Base-by-base conservation (phyloP, 1,284 basidiomycete species). In the Sporisorium exsertum region DNA sequence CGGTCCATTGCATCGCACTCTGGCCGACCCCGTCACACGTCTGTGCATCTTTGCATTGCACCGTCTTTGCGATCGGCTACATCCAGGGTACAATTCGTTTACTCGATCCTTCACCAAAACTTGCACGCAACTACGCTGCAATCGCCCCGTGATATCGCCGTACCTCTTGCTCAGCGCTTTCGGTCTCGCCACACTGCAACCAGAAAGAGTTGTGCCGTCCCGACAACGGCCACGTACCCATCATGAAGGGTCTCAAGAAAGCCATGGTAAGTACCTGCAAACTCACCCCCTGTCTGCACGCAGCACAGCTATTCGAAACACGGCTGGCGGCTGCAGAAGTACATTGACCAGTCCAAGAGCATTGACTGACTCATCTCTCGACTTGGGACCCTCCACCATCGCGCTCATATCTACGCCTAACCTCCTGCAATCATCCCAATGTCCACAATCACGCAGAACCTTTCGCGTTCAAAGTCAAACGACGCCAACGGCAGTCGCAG, bases 231-330 rank as follows among this genome's bases (percentile, higher is more conserved):
- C 53, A 40, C 52, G 1, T 50, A 20, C 24, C 49, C 74, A 71
- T 46, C 45, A 85, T 85, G 84, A 85, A 85, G 69, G 83, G 84
- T 32, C 81, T 84, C 49, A 85, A 84, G 70, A 85, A 85, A 71
- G 84, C 84, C 5, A 84, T 85, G 84, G 84, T 85, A 70, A 46
- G 84, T 84, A 20, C 40, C 45, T 47, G 22, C 47, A 29, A 32
- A 26, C 7, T n/a, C 46, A n/a, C 13, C 15, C 7, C 16, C 46
- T 29, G 15, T 10, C 26, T 49, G 16, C 46, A 1, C 26, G 27
- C 47, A 32, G 16, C 18, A 49, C 18, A 9, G 29, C 49, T 16
- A 20, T n/a, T 20, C n/a, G 18, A 50, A 40, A 4, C 37, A 40
- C 37, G 16, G 47, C 47, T 49, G 0, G 15, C n/a, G 16, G n/a